Evolutionary conservation across 2,329 filamentous ascomycete species (phyloP), one percentile per base, ranked within the genome.

Genomic region (Hypoxylon sp.): DNA sequence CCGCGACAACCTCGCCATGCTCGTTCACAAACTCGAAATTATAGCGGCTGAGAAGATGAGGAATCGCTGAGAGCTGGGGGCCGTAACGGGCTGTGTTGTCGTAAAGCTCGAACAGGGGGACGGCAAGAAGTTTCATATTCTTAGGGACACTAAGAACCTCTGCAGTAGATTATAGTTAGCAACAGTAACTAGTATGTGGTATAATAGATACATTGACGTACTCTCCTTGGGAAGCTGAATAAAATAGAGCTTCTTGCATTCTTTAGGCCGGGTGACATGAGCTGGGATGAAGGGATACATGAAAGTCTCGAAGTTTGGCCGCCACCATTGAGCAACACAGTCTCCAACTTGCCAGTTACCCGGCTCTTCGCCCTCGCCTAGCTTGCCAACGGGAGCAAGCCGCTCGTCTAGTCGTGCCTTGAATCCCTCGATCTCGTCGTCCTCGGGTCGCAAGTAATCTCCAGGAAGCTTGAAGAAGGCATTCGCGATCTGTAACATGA

Each of bases 401-500:
- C 96, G 89, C 83, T 98, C 95, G 80, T 98, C 97, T 66, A 99
- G 86, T 37, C 95, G 90, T 50, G 88, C 84, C 84, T 98, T 98
- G 88, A 99, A 98, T n/a, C 95, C 96, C 63, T 92, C 89, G 61
- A 97, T 87, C 84, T 99, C 96, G 71, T 97, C 94, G 75, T 97
- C 95, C 73, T 94, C 92, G 47, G 92, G 92, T 60, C 91, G 89
- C 48, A 99, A 89, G 80, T 98, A 99, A 82, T 98, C 96, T 66
- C 96, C 96, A 0, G 96, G 96, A 80, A 99, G 88, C 84, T 99
- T 99, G 86, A 99, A 99, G 84, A 99, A 99, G 24, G 96, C 95
- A 81, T 99, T 99, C 59, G 96, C 96, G 77, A 99, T 99, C 86
- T 99, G 96, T 71, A 99, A 87, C 96, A 99, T 98, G 73, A 99